Conservation (phyloP, 2,329 filamentous ascomycete genomes). For the Exophiala viscosa region DNA sequence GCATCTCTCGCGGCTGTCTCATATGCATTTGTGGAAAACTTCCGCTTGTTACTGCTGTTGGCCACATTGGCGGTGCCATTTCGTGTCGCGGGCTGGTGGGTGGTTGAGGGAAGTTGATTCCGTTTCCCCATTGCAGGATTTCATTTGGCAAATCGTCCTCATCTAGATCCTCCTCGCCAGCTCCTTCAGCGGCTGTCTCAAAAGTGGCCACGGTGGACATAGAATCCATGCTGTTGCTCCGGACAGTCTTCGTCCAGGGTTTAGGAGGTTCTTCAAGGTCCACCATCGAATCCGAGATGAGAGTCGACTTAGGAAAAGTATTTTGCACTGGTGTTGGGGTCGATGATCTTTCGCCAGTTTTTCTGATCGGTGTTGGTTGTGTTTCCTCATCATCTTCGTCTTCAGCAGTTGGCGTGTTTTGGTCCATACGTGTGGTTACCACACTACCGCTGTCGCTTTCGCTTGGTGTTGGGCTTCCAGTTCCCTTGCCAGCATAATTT, state of each 20-base stretch:
- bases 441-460: constrained; percentile 26
- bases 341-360: constrained; percentile 2
- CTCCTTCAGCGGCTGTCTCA: constrained; percentile 59
- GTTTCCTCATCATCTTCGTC: constrained; percentile 28
- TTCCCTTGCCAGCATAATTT: constrained; percentile 41
- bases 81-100: constrained; percentile 14
- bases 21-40: constrained; percentile 6
- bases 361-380: background rate
- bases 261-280: constrained; percentile 9
- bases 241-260: constrained; percentile 28
- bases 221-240: constrained; percentile 57
- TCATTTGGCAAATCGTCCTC: constrained; percentile 34
- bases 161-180: constrained; percentile 31
- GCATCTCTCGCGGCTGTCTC: constrained; percentile 11
- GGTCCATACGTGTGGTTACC: constrained; percentile 22
- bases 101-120: constrained; percentile 11
- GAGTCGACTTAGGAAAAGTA: constrained; percentile 7
- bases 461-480: constrained; percentile 21
- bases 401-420: constrained; percentile 21
- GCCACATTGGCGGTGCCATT: constrained; percentile 8
- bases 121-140: constrained; percentile 27
- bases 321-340: constrained; percentile 25
- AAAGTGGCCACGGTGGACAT: constrained; percentile 61
- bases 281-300: background rate
- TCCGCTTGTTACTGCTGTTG: constrained; percentile 11